Percentiles rank a stretch among this genome's conserved stretches.
These are phyloP conservation scores for Tulasnella sp. DNA, from an alignment of 768 basidiomycete genomes.

Conservation along the genomic window DNA sequence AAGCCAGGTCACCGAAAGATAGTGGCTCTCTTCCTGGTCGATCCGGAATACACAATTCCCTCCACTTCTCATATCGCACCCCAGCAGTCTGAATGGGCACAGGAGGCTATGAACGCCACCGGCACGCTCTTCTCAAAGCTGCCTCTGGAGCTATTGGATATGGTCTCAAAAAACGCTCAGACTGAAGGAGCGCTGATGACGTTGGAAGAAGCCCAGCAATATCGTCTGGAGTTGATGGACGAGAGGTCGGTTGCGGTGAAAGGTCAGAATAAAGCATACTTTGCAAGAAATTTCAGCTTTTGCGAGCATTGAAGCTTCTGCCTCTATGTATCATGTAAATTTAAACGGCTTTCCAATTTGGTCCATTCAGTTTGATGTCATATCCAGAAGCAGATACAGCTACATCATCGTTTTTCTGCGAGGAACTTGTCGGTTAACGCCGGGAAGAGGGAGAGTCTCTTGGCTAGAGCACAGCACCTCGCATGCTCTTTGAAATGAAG, in stretches of 20 bases:
- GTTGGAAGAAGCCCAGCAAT: conserved; percentile 2
- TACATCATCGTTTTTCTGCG: too few species aligned
- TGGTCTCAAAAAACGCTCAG: background rate
- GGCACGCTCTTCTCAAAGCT: background rate
- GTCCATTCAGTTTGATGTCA: too few species aligned
- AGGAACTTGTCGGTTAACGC: too few species aligned
- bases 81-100: conserved; percentile 40
- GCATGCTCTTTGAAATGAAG: too few species aligned
- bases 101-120: conserved; percentile 22
- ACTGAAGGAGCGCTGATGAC: background rate
- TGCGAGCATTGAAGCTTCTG: background rate
- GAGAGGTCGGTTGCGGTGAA: background rate
- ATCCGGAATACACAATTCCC: conserved; percentile 28
- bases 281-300: background rate
- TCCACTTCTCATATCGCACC: conserved; percentile 38
- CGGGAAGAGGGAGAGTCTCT: too few species aligned
- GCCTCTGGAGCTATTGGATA: background rate
- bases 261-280: background rate
- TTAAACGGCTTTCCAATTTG: background rate
- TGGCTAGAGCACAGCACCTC: too few species aligned
- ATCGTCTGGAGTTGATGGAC: conserved; percentile 3
- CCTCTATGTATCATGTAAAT: too few species aligned
- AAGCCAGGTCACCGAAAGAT: conserved; percentile 35
- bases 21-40: conserved; percentile 38
- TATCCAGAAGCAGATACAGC: too few species aligned